These are phyloP conservation scores for Colletotrichum cuscutae DNA, from an alignment of 2,329 filamentous ascomycete species.

Conservation along the genomic window DNA sequence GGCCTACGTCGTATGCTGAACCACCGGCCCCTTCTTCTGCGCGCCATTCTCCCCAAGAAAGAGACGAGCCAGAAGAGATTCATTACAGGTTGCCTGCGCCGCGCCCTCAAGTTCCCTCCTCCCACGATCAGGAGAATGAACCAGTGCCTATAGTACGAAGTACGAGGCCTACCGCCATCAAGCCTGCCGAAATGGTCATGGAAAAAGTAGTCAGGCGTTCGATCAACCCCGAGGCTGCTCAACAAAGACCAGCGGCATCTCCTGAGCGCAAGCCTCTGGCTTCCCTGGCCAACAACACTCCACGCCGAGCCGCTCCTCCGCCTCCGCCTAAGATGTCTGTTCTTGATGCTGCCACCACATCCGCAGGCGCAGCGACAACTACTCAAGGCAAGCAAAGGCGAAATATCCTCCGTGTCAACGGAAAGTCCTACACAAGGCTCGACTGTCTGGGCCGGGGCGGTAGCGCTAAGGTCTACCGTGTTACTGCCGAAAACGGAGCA, in stretches of 20 bases:
- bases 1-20: constrained; percentile 50
- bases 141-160: constrained; percentile 75
- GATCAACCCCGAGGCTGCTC: constrained; percentile 55
- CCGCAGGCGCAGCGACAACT: constrained; percentile 81
- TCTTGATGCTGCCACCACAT: constrained; percentile 88
- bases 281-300: constrained; percentile 72
- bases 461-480: constrained; percentile 93
- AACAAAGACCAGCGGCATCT: constrained; percentile 51
- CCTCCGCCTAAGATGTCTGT: constrained; percentile 98
- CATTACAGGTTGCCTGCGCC: constrained; percentile 66
- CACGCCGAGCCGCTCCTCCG: constrained; percentile 79
- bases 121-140: constrained; percentile 87
- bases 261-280: constrained; percentile 68
- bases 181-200: constrained; percentile 63
- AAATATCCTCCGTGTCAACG: constrained; percentile 88
- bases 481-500: constrained; percentile 96
- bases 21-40: constrained; percentile 44
- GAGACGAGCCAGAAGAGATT: constrained; percentile 52
- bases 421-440: constrained; percentile 88
- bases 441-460: constrained; percentile 93
- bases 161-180: constrained; percentile 65
- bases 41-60: constrained; percentile 45
- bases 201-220: constrained; percentile 64
- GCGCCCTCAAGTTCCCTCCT: constrained; percentile 68
- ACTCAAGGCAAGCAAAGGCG: constrained; percentile 79